Evolutionary conservation across 2,329 filamentous ascomycete species (phyloP), one percentile per base, ranked within the genome.

Genomic region (Lasiodiplodia theobromae): DNA sequence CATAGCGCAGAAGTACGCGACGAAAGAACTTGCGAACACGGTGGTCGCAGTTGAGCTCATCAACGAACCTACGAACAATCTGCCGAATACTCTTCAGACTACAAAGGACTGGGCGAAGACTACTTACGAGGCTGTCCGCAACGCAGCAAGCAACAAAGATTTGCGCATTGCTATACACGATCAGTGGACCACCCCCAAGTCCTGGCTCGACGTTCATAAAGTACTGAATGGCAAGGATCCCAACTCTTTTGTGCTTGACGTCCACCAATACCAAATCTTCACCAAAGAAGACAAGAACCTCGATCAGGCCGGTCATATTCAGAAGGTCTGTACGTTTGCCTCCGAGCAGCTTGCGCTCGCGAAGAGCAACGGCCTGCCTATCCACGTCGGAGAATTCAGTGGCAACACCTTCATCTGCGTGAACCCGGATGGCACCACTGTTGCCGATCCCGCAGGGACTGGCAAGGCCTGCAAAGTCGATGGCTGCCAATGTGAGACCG

Each of bases 191-290:
- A 82, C 79, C 52, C 82, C 81, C 6, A 92, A 87, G 86, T 91
- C 91, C 72, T 83, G 81, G 81, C 52, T 69, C 37, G 69, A 72
- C 11, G 69, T 77, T 49, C 71, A 71, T 64, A 40, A 56, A 76
- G 82, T 79, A 23, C 74, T 84, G 40, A 75, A 76, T 85, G 83
- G 8, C 87, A 87, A 77, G 81, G 90, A 72, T 85, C 82, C 2
- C 81, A 83, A 84, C 47, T 85, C 86, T 53, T 85, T 90, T 54
- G 84, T 86, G 52, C 78, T 92, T 70, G 90, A 92, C 74, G 88
- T 89, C 68, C 82, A 83, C 67, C 79, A 83, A 62, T 84, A 83
- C 71, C 82, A 84, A 71, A 79, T 83, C 69, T 79, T 80, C 69
- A 77, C 75, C 5, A 70, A 75, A 4, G 74, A 67, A 4, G 78